Evolutionary conservation across 371 early-diverging fungal genomes (phyloP), one percentile per base, ranked within the genome.

Genomic region (Apophysomyces trapeziformis): DNA sequence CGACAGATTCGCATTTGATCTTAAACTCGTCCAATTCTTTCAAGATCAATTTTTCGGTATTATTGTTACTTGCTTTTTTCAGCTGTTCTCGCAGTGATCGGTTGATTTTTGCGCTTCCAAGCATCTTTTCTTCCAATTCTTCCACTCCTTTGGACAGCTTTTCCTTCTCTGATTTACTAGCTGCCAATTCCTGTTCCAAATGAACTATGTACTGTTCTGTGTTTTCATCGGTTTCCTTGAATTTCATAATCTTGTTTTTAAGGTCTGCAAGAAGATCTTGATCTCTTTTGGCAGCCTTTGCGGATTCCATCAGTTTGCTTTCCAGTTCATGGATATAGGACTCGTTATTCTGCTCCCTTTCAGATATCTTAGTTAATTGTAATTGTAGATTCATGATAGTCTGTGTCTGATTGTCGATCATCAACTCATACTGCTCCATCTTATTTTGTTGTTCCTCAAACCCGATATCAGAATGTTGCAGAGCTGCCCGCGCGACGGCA

Each of bases 401-500:
- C 11, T 68, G 61, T n/a, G 70, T 75, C 46, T 80, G 79, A 36
- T 67, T 64, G 8, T 77, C 73, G 41, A 77, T 43, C 12, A 71
- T 38, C 5, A 60, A 56, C 47, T 77, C 78, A 12, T 71, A 68
- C 13, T 76, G 78, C 13, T 57, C 60, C 16, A 82, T 69, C 41
- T 74, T 72, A 21, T 71, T 66, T 54, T 78, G 74, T n/a, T 83
- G 85, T 59, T 87, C 87, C 38, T 85, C 82, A 56, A 78, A 63
- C 1, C 77, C 74, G 16, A 69, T 68, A 50, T 84, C 84, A 1
- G 87, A 76, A 46, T 85, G 85, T 37, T 75, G 77, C 21, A 85
- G 35, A 0, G 85, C 86, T 4, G 88, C 87, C 45, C 77, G 75
- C 1, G 86, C 72, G 68, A 85, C 66, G n/a, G 85, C 80, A n/a